Evolutionary conservation across 2,329 filamentous ascomycete species (phyloP).

Genomic region (Penicillium sp.): DNA sequence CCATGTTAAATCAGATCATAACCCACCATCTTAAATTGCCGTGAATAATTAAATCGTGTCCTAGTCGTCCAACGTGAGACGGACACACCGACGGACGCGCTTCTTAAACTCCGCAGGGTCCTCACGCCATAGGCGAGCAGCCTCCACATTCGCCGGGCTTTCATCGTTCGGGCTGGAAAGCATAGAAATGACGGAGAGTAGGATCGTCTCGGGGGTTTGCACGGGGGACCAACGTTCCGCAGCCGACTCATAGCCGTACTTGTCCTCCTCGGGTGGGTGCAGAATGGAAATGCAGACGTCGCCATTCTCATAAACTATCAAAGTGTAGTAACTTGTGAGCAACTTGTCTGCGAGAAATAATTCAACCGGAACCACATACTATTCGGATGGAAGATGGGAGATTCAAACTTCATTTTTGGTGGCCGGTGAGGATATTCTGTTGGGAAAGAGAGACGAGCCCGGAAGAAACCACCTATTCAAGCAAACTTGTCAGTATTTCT

Average conservation of each 20-base stretch:
- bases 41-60: slow-evolving; percentile 22
- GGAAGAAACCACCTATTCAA: slow-evolving; percentile 80
- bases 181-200: slow-evolving; percentile 89
- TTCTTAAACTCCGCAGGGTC: slow-evolving; percentile 76
- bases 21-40: slow-evolving; percentile 9
- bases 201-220: slow-evolving; percentile 90
- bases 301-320: slow-evolving; percentile 73
- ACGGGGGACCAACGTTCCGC: slow-evolving; percentile 92
- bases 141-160: slow-evolving; percentile 92
- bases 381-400: slow-evolving; percentile 90
- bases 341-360: background rate
- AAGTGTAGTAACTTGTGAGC: background rate
- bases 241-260: slow-evolving; percentile 88
- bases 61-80: slow-evolving; percentile 72
- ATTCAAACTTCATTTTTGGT: slow-evolving; percentile 82
- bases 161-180: slow-evolving; percentile 92
- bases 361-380: slow-evolving; percentile 48
- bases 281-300: slow-evolving; percentile 96
- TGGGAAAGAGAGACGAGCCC: slow-evolving; percentile 80
- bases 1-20: slow-evolving; percentile 14
- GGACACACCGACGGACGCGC: slow-evolving; percentile 72
- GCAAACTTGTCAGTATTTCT: background rate
- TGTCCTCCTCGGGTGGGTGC: slow-evolving; percentile 90
- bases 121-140: slow-evolving; percentile 82
- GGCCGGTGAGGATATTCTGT: slow-evolving; percentile 82